Conservation (phyloP, 192 early-diverging fungal species). For the Irineochytrium annulatum region DNA sequence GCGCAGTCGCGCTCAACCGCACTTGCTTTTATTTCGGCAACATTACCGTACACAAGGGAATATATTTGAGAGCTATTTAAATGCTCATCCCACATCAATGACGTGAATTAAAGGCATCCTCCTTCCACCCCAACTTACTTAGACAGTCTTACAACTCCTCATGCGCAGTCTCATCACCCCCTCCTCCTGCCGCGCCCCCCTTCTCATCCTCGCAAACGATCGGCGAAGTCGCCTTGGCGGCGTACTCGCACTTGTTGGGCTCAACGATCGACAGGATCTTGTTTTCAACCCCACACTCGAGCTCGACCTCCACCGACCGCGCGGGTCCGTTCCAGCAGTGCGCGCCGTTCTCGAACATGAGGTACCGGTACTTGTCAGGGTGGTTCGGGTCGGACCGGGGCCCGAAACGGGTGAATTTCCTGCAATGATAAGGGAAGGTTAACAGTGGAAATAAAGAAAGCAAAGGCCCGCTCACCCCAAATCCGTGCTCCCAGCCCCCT, state of each 20-base stretch:
- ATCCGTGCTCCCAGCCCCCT: slow-evolving; percentile 48
- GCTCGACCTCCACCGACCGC: slow-evolving; percentile 63
- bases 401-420: slow-evolving; percentile 40
- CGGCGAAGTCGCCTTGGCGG: slow-evolving; percentile 66
- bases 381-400: slow-evolving; percentile 26
- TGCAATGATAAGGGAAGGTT: slow-evolving; percentile 6
- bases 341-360: slow-evolving; percentile 69
- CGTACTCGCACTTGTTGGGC: slow-evolving; percentile 93
- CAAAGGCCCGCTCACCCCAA: slow-evolving; percentile 42
- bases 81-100: too few species aligned
- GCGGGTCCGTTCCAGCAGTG: slow-evolving; percentile 96
- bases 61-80: too few species aligned
- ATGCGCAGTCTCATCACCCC: slow-evolving; percentile 1
- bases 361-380: slow-evolving; percentile 44
- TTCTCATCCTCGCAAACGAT: slow-evolving; percentile 64
- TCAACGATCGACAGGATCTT: slow-evolving; percentile 71
- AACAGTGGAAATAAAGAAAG: slow-evolving; percentile 36
- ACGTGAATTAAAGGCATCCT: too few species aligned
- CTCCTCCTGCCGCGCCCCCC: background rate
- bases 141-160: slow-evolving; percentile 38
- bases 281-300: slow-evolving; percentile 75
- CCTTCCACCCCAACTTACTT: too few species aligned
- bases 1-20: too few species aligned
- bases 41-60: too few species aligned
- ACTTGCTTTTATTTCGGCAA: too few species aligned